These are phyloP conservation scores for Rubroboletus pulcherrimus DNA, from an alignment of 768 basidiomycete genomes.

Conservation along the genomic window DNA sequence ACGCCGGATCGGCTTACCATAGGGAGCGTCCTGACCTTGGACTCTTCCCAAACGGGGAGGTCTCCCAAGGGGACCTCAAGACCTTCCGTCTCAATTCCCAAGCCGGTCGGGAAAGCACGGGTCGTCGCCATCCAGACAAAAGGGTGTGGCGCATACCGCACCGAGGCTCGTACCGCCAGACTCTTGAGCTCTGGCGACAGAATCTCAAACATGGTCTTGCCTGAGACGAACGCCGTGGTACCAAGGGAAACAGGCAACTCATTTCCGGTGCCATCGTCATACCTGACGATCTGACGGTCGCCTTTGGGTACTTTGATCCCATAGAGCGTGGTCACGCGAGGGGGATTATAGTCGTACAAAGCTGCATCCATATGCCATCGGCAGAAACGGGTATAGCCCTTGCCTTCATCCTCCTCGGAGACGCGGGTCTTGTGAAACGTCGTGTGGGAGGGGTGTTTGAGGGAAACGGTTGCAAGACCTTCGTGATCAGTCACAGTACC, in stretches of 20 bases:
- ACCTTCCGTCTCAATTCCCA: slow-evolving; percentile 80
- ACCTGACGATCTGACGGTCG: slow-evolving; percentile 56
- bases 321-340: slow-evolving; percentile 85
- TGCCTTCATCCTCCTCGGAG: slow-evolving; percentile 67
- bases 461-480: slow-evolving; percentile 70
- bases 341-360: slow-evolving; percentile 75
- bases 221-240: slow-evolving; percentile 81
- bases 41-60: slow-evolving; percentile 78
- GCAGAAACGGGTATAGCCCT: slow-evolving; percentile 81
- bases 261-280: slow-evolving; percentile 87
- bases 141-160: slow-evolving; percentile 80
- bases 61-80: slow-evolving; percentile 62
- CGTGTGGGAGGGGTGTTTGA: slow-evolving; percentile 83
- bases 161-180: slow-evolving; percentile 70
- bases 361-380: slow-evolving; percentile 94
- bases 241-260: slow-evolving; percentile 79
- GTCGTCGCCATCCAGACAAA: slow-evolving; percentile 89
- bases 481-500: slow-evolving; percentile 78
- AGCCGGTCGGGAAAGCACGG: slow-evolving; percentile 66
- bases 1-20: slow-evolving; percentile 37
- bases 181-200: slow-evolving; percentile 70
- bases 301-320: slow-evolving; percentile 72
- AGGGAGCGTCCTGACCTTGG: slow-evolving; percentile 68
- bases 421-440: slow-evolving; percentile 84
- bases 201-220: slow-evolving; percentile 83